Percentiles rank a stretch among this genome's conserved stretches.
Evolutionary conservation across 1,284 basidiomycete species (phyloP).

Genomic region (Sanghuangporus baumii): DNA sequence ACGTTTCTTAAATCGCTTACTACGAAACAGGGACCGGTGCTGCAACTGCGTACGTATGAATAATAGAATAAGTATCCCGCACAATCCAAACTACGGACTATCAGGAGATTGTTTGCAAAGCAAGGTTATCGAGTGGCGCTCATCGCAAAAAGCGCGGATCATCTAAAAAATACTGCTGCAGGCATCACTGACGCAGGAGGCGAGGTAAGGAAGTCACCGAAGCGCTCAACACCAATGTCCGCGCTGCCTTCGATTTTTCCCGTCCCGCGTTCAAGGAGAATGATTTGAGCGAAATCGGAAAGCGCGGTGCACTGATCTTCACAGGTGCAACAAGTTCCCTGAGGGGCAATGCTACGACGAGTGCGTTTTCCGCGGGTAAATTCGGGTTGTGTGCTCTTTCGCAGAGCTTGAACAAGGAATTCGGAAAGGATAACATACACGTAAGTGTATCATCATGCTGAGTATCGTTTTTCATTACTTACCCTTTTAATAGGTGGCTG

Average conservation of each 20-base stretch:
- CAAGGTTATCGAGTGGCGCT: constrained; percentile 27
- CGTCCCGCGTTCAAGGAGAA: constrained; percentile 25
- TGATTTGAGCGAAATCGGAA: constrained; percentile 20
- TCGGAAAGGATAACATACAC: constrained; percentile 29
- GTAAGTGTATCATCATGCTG: constrained; percentile 14
- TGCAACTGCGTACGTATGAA: constrained; percentile 14
- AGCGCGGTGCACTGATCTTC: constrained; percentile 27
- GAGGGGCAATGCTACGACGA: constrained; percentile 25
- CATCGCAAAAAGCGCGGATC: constrained; percentile 25
- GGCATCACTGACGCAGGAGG: constrained; percentile 23
- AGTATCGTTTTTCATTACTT: background rate
- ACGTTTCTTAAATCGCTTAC: too few relatives aligned
- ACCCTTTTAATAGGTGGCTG: background rate
- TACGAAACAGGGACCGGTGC: constrained; percentile 14
- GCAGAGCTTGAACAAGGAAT: constrained; percentile 30
- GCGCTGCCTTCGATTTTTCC: constrained; percentile 27
- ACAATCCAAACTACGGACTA: background rate
- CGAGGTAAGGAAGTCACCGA: constrained; percentile 20
- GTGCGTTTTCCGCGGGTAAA: constrained; percentile 30
- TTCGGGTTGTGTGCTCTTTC: constrained; percentile 26
- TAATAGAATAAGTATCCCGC: background rate
- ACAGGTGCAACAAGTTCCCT: constrained; percentile 28
- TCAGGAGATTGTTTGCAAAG: constrained; percentile 17
- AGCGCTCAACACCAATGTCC: constrained; percentile 24
- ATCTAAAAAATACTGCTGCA: constrained; percentile 20